Base-by-base conservation (phyloP, 2,329 filamentous ascomycete genomes). In the Plenodomus biglobosus region DNA sequence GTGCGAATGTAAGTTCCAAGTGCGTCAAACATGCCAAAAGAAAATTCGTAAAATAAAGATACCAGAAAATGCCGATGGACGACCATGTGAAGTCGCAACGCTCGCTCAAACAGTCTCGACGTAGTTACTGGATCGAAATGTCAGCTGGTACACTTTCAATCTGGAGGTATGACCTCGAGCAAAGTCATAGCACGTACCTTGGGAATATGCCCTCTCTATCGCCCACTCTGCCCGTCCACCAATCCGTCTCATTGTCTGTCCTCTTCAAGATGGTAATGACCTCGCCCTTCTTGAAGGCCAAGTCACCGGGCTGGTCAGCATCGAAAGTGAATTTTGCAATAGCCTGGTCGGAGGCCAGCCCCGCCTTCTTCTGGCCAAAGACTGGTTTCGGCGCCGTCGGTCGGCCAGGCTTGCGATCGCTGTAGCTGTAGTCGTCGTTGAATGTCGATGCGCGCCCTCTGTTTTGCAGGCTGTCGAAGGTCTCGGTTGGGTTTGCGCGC, bases 261-360 rank as follows among this genome's bases (percentile, higher is more conserved):
- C 88, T 88, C 78, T 99, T 96, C 48, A 95, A 72, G 48, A 99
- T 91, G 1, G 91, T 96, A 58, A 99, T 96, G 47, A 97, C 74
- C 22, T 99, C 94, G 17, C 94, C 94, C 79, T 99, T 99, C 77
- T 95, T 96, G 75, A 99, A 99, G 0, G 87, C 90, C 47, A 97
- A 72, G 70, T 99, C 92, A 3, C 92, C 92, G 0, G 90, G 85
- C 72, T 96, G 92, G 64, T 96, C 92, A 0, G 91, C 86, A 55
- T 97, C 92, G 68, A 99, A 99, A 2, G 89, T 96, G 73, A 88
- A 97, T 53, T 96, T 79, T 2, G 94, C 94, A 17, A 96, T 80
- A 0, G 91, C 94, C 73, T 97, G 90, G 59, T 96, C 91, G 59
- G 78, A 72, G 10, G 77, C 76, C 55, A 76, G 42, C n/a, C 62